Base-by-base conservation (phyloP, 257 asterid species). In the Scutellaria minor region DNA sequence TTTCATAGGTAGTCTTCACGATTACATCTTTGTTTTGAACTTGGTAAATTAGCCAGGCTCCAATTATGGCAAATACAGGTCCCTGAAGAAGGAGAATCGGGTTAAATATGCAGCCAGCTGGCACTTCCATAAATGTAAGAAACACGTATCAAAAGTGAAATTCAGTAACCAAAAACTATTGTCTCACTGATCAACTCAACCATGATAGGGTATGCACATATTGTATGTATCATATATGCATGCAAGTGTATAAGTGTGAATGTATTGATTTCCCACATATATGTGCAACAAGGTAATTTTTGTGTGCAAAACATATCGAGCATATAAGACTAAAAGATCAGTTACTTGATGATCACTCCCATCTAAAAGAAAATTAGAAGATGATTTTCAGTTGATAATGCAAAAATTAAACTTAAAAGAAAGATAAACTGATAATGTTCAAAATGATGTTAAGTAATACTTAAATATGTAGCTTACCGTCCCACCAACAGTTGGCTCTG, bases 401-500 rank as follows among this genome's bases (percentile, higher is more conserved):
- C 1, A 51, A 62, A 18, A 52, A 24, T 3, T 76, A 50, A 41
- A 55, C 35, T 42, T 40, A 52, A 51, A 40, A 15, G 12, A 35
- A 66, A 57, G 14, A 7, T 15, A 15, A 61, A 50, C 37, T 57
- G 48, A 71, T 4, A 35, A 61, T 20, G 41, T 39, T 7, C 40
- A 40, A 18, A 22, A 18, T 47, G 24, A 22, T 6, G 56, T 8
- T 9, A 20, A 31, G 39, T 39, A 71, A 52, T 10, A 71, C 10
- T 5, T 24, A 9, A 46, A 22, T 44, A 70, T 40, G 37, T 60
- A 71, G 65, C 82, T 77, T 83, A 91, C 96, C 79, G 91, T 89
- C 64, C 96, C 97, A 42, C 96, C 90, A 79, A 91, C 88, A 37
- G 95, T 86, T 72, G 96, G 90, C 60, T 84, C 93, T 6, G 89